Conservation (phyloP, 2,329 filamentous ascomycete genomes). For the Epichloe sylvatica region DNA sequence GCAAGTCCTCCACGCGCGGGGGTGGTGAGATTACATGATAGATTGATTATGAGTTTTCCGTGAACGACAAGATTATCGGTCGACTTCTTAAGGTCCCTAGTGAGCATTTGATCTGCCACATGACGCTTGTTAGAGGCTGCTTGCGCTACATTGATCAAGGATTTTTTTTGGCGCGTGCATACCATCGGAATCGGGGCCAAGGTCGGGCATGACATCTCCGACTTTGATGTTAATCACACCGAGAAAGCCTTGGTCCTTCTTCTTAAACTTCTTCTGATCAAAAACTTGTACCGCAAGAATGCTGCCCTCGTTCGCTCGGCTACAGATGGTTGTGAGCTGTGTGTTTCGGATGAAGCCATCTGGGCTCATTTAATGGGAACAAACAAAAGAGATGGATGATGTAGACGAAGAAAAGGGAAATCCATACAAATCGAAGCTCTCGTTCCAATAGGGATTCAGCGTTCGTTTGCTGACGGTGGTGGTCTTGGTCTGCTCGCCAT, state of each 20-base stretch:
- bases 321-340: constrained; percentile 23
- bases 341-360: background rate
- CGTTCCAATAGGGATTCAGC: constrained; percentile 99
- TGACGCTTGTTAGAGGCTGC: constrained; percentile 16
- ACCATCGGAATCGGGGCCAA: constrained; percentile 86
- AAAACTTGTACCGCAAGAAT: constrained; percentile 97
- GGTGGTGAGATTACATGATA: constrained; percentile 74
- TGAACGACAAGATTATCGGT: constrained; percentile 97
- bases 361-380: background rate
- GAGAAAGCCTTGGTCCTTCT: constrained; percentile 98
- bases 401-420: constrained; percentile 3
- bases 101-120: constrained; percentile 89
- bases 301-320: constrained; percentile 83
- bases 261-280: constrained; percentile 99
- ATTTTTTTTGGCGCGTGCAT: constrained; percentile 18
- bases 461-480: constrained; percentile 95
- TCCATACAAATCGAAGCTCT: constrained; percentile 91
- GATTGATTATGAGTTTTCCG: constrained; percentile 90
- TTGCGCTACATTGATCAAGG: background rate
- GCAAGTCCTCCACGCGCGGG: constrained; percentile 44
- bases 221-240: constrained; percentile 96
- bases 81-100: constrained; percentile 90
- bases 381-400: background rate
- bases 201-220: constrained; percentile 74
- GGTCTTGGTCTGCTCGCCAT: constrained; percentile 97